These are phyloP conservation scores for Adiantum capillusveneris DNA, from an alignment of 75 land plant species.

Conservation along the genomic window DNA sequence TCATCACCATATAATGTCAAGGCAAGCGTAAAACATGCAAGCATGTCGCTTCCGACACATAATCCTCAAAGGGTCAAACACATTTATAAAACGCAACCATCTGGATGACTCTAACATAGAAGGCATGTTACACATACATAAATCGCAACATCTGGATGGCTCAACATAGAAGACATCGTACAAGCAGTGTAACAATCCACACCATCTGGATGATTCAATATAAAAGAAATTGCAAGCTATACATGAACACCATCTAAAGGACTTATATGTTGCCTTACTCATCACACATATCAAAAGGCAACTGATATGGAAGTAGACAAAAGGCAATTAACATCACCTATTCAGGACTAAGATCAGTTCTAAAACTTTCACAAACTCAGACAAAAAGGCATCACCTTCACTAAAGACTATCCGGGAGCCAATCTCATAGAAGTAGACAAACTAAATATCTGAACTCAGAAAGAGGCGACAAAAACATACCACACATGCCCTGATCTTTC, in stretches of 20 bases:
- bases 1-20: background rate
- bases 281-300: no score
- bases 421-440: background rate
- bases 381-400: background rate
- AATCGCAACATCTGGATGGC: background rate
- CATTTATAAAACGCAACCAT: background rate
- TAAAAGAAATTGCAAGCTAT: no score
- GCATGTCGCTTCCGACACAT: background rate
- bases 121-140: background rate
- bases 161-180: background rate
- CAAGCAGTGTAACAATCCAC: no score
- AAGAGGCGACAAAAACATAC: constrained; percentile 1
- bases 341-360: no score
- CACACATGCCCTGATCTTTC: constrained; percentile 53
- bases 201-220: no score
- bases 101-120: background rate
- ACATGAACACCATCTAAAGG: no score
- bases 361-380: no score
- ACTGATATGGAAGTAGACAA: no score
- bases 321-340: no score
- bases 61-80: background rate
- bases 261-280: no score
- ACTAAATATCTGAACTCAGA: background rate
- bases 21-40: background rate
- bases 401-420: background rate